Percentiles rank a stretch among this genome's conserved stretches.
These are phyloP conservation scores for Lecanoromycetidae sp. DNA, from an alignment of 2,329 filamentous ascomycete genomes.

Conservation along the genomic window DNA sequence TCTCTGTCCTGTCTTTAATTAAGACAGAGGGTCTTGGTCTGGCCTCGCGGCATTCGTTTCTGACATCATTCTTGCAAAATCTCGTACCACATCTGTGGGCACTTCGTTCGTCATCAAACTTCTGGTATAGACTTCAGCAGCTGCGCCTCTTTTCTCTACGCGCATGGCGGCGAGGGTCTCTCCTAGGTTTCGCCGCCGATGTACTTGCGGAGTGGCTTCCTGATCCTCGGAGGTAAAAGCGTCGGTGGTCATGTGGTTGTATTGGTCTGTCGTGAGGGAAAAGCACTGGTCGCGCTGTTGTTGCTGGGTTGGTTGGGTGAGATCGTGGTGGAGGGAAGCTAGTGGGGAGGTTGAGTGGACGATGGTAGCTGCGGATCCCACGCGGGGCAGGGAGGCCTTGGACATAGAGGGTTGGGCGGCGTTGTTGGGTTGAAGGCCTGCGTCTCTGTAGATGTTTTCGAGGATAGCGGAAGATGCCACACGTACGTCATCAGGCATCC, in stretches of 20 bases:
- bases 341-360: constrained; percentile 36
- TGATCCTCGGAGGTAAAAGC: constrained; percentile 53
- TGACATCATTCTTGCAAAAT: constrained; percentile 83
- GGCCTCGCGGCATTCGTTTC: constrained; percentile 32
- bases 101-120: constrained; percentile 92
- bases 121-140: constrained; percentile 82
- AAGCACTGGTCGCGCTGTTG: constrained; percentile 84
- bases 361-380: constrained; percentile 22
- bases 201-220: constrained; percentile 46
- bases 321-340: constrained; percentile 53
- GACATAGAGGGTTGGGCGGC: constrained; percentile 16
- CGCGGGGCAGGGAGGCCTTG: neutral
- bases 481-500: constrained; percentile 68
- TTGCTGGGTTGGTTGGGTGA: constrained; percentile 66
- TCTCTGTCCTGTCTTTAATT: neutral
- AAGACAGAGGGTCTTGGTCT: constrained; percentile 2
- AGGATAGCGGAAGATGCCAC: constrained; percentile 66
- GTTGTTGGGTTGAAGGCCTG: constrained; percentile 51
- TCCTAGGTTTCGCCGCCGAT: constrained; percentile 63
- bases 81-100: constrained; percentile 77
- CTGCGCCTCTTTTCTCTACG: constrained; percentile 54
- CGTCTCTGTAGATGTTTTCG: constrained; percentile 71
- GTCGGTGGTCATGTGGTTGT: constrained; percentile 68
- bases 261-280: constrained; percentile 72
- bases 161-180: constrained; percentile 73